Evolutionary conservation across 768 basidiomycete genomes (phyloP).

Genomic region (Tephrocybe rancida): DNA sequence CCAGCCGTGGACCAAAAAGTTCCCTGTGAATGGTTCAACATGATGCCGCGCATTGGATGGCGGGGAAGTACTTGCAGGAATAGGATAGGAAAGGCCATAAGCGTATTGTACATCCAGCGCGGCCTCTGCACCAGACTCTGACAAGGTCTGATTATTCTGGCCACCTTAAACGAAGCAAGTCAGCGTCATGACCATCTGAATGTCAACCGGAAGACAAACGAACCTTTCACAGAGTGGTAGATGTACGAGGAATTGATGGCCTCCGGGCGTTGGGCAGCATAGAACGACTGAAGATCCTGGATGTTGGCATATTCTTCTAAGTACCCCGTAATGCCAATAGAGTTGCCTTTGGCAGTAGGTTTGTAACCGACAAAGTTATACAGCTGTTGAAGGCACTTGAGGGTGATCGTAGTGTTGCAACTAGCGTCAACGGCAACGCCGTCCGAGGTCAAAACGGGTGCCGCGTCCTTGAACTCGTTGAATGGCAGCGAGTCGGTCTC

Average conservation of each 20-base stretch:
- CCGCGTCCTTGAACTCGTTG: conserved; percentile 13
- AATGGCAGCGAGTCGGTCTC: conserved; percentile 22
- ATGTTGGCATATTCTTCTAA: conserved; percentile 53
- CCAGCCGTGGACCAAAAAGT: conserved; percentile 69
- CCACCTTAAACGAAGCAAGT: conserved; percentile 43
- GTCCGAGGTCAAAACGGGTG: conserved; percentile 17
- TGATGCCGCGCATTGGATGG: background rate
- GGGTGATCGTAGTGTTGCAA: conserved; percentile 51
- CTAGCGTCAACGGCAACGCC: conserved; percentile 48
- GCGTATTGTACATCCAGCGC: conserved; percentile 66
- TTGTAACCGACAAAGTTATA: conserved; percentile 53
- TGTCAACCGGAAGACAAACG: background rate
- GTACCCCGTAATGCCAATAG: conserved; percentile 57
- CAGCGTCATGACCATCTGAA: conserved; percentile 6
- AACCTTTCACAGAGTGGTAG: conserved; percentile 59
- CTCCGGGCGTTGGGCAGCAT: conserved; percentile 42
- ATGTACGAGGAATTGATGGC: conserved; percentile 53
- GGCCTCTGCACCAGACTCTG: conserved; percentile 61
- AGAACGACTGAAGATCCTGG: conserved; percentile 53
- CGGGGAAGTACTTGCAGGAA: conserved; percentile 34
- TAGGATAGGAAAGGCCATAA: conserved; percentile 62
- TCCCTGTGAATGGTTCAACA: conserved; percentile 25
- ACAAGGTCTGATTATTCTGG: conserved; percentile 52
- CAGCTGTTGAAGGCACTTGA: conserved; percentile 53
- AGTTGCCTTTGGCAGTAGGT: conserved; percentile 44